Percentiles rank a stretch among this genome's conserved stretches.
phyloP scores from a whole-genome alignment of 192 early-diverging fungal species.

The Coemansia sp. region DNA sequence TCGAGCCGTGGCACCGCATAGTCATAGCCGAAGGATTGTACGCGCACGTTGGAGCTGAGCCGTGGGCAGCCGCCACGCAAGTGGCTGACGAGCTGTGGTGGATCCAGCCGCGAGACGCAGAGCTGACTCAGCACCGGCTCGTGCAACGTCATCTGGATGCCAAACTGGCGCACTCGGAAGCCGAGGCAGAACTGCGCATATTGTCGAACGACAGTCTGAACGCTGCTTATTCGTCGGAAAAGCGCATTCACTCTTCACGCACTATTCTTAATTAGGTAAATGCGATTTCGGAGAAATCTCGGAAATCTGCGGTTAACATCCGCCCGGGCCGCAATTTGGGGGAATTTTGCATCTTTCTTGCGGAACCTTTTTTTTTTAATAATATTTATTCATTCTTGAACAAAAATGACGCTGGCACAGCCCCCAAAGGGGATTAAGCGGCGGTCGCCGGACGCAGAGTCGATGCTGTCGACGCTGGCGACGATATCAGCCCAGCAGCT shows the following conservation, averaged over 20 bases:
- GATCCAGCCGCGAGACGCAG: constrained; percentile 24
- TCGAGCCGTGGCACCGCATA: constrained; percentile 43
- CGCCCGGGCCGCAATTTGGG: not conserved
- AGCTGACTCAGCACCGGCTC: constrained; percentile 36
- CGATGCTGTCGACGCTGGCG: constrained; percentile 30
- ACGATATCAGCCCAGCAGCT: constrained; percentile 16
- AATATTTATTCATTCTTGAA: not conserved
- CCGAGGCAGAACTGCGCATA: constrained; percentile 30
- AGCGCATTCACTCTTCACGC: constrained; percentile 32
- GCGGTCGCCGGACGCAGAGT: not conserved
- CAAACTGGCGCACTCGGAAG: constrained; percentile 28
- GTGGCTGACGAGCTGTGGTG: constrained; percentile 57
- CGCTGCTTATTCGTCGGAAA: constrained; percentile 17
- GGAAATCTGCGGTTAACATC: not conserved
- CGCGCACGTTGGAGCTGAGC: constrained; percentile 30
- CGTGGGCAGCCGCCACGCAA: constrained; percentile 40
- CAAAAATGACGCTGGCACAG: not conserved
- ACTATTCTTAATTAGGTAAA: constrained; percentile 18
- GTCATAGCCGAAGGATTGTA: constrained; percentile 60
- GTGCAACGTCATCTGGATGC: constrained; percentile 46
- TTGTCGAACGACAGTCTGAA: constrained; percentile 39
- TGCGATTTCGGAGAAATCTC: not conserved
- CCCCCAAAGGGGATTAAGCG: constrained; percentile 4
- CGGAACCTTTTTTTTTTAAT: constrained; percentile 5
- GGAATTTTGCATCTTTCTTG: not conserved